These are phyloP conservation scores for Nicotiana paniculata DNA, from an alignment of 257 asterid genomes.

Conservation along the genomic window DNA sequence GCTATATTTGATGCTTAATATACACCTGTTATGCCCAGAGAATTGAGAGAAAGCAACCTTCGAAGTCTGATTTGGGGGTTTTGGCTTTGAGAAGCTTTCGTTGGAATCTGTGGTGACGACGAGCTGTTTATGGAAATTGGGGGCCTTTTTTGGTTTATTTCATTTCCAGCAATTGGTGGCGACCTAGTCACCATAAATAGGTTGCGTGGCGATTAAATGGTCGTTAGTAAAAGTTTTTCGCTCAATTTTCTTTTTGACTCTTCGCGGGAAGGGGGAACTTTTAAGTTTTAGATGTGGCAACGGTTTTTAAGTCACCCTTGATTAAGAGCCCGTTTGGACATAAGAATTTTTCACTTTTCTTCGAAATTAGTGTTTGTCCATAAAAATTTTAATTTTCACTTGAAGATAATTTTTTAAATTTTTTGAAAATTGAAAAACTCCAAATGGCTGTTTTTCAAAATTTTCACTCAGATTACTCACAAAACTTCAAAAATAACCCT, in stretches of 20 bases:
- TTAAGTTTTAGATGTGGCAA: no score
- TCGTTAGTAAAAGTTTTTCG: background rate
- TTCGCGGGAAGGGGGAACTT: no score
- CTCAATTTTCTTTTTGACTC: background rate
- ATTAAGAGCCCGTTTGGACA: no score
- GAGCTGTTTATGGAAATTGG: background rate
- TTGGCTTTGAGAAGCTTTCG: background rate
- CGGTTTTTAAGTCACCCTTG: no score
- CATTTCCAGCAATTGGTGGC: background rate
- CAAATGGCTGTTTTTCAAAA: no score
- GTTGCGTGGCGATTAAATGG: background rate
- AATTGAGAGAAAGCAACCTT: background rate
- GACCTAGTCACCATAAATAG: conserved; percentile 4
- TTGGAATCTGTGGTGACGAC: background rate
- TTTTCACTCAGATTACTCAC: no score
- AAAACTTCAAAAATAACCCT: no score
- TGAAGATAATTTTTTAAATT: no score
- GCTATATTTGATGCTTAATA: background rate
- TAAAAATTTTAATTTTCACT: no score
- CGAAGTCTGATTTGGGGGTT: background rate
- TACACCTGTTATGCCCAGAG: background rate
- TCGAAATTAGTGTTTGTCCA: no score
- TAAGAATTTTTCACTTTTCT: no score
- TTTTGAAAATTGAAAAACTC: no score
- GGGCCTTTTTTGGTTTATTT: background rate